Evolutionary conservation across 2,329 filamentous ascomycete species (phyloP).

Genomic region (Trichoderma atroviride): DNA sequence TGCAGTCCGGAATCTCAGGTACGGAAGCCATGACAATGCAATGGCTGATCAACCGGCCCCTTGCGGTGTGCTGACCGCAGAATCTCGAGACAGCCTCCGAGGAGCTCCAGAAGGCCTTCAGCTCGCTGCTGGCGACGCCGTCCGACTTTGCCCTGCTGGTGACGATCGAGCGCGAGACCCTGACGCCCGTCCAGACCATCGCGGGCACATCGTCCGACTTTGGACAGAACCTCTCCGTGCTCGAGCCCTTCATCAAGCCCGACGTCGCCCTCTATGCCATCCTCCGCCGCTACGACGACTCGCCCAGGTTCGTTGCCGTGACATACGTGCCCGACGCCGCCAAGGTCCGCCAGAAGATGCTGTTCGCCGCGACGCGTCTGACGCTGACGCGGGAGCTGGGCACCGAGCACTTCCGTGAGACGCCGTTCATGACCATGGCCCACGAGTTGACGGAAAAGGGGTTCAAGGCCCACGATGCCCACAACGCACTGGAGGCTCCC

Average conservation of each 20-base stretch:
- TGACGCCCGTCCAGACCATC: conserved; percentile 60
- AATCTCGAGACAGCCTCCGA: conserved; percentile 61
- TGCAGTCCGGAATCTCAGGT: conserved; percentile 83
- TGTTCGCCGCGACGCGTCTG: conserved; percentile 77
- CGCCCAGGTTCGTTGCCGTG: conserved; percentile 66
- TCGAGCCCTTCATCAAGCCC: conserved; percentile 65
- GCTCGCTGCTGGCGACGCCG: conserved; percentile 63
- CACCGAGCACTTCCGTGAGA: conserved; percentile 76
- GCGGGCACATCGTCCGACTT: conserved; percentile 62
- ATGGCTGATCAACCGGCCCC: background rate
- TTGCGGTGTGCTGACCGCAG: conserved; percentile 21
- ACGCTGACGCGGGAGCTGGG: conserved; percentile 77
- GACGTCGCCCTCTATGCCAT: conserved; percentile 74
- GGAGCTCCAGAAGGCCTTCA: conserved; percentile 76
- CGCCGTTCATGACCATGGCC: conserved; percentile 69
- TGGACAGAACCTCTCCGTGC: conserved; percentile 62
- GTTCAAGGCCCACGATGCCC: conserved; percentile 72
- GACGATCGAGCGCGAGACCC: conserved; percentile 69
- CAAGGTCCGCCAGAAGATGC: conserved; percentile 82
- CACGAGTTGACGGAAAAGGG: conserved; percentile 70
- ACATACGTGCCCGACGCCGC: conserved; percentile 80
- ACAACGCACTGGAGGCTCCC: conserved; percentile 65
- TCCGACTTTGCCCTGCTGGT: conserved; percentile 70
- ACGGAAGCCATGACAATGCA: conserved; percentile 30
- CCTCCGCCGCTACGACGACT: conserved; percentile 65